Conservation (phyloP, 768 basidiomycete species). For the Boletus huronensis region DNA sequence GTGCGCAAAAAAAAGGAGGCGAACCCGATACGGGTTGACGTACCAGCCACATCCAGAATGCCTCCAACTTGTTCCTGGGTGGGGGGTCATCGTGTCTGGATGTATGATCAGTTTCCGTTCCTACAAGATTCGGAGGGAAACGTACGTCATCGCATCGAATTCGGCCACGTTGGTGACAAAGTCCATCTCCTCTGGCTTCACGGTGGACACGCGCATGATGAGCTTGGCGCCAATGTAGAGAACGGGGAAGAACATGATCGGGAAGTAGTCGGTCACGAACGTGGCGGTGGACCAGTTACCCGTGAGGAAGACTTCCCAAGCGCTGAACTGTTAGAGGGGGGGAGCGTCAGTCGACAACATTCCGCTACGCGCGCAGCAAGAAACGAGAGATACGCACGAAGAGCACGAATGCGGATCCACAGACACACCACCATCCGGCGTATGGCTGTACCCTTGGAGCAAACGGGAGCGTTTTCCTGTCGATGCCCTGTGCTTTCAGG, state of each 20-base stretch:
- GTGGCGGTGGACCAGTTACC: conserved; percentile 36
- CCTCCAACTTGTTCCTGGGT: conserved; percentile 25
- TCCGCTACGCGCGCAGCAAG: too few relatives aligned
- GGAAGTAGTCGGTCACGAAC: conserved; percentile 43
- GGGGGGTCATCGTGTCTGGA: conserved; percentile 26
- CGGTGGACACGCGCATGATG: conserved; percentile 4
- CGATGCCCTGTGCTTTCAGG: conserved; percentile 11
- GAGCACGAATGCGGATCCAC: too few relatives aligned
- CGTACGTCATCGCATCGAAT: conserved; percentile 28
- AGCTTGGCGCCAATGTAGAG: conserved; percentile 36
- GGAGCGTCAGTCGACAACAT: too few relatives aligned
- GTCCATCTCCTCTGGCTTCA: conserved; percentile 24
- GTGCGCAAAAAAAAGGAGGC: not conserved
- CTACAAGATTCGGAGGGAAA: too few relatives aligned
- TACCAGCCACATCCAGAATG: conserved; percentile 30
- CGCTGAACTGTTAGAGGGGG: conserved; percentile 41
- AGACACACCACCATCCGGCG: too few relatives aligned
- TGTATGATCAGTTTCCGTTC: not conserved
- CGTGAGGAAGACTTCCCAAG: conserved; percentile 41
- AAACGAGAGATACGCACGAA: too few relatives aligned
- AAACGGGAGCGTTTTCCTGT: too few relatives aligned
- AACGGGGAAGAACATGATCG: conserved; percentile 44
- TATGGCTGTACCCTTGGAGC: too few relatives aligned
- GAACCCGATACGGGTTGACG: not conserved
- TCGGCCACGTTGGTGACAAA: conserved; percentile 25